Evolutionary conservation across 768 basidiomycete genomes (phyloP).

Genomic region (Rhizopogon vesiculosus): DNA sequence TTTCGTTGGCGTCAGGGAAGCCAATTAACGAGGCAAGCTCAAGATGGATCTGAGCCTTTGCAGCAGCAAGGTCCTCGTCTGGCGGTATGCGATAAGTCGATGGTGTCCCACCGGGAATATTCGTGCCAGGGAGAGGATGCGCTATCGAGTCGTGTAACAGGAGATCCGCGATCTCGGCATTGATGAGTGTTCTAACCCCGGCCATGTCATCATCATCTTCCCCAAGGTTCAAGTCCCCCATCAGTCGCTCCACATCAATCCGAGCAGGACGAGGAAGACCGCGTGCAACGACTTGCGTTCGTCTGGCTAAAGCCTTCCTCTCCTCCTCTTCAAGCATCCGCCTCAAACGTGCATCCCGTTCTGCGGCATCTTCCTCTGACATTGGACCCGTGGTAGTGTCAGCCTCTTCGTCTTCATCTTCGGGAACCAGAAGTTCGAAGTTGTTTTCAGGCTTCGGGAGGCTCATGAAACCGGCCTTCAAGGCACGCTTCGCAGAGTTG

Average conservation of each 20-base stretch:
- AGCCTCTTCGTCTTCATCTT: constrained; percentile 63
- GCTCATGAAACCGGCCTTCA: constrained; percentile 76
- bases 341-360: constrained; percentile 74
- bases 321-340: constrained; percentile 73
- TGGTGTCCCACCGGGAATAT: constrained; percentile 62
- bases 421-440: constrained; percentile 90
- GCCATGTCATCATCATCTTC: constrained; percentile 42
- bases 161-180: constrained; percentile 72
- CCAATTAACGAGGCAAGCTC: constrained; percentile 82
- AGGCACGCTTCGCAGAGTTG: constrained; percentile 65
- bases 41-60: constrained; percentile 65
- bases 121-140: constrained; percentile 86
- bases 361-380: constrained; percentile 84
- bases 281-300: constrained; percentile 77
- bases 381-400: constrained; percentile 15
- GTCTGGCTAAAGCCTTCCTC: constrained; percentile 69
- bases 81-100: constrained; percentile 72
- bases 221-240: constrained; percentile 52
- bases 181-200: constrained; percentile 59
- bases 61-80: constrained; percentile 68
- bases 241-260: constrained; percentile 63
- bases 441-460: constrained; percentile 96
- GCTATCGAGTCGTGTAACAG: constrained; percentile 85
- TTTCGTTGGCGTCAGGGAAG: constrained; percentile 76
- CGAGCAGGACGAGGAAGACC: constrained; percentile 84